phyloP scores from a whole-genome alignment of 768 basidiomycete species.

The Hericium coralloides region DNA sequence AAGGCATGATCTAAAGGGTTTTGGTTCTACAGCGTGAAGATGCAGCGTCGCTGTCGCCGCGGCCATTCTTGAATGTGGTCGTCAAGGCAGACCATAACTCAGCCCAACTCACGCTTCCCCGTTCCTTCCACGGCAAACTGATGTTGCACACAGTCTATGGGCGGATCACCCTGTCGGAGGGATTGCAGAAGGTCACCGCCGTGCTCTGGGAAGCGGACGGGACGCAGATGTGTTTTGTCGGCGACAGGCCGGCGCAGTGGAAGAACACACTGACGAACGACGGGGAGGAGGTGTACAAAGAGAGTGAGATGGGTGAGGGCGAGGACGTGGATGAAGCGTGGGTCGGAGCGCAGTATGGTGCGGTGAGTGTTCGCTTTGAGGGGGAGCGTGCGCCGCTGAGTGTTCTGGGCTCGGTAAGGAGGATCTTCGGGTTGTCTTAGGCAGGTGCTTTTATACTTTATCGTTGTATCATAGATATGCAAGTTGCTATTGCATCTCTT shows the following conservation, averaged over 20 bases:
- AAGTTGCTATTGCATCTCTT: too few relatives aligned
- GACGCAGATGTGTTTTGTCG: slow-evolving; percentile 7
- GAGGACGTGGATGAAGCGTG: not conserved
- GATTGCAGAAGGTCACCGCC: not conserved
- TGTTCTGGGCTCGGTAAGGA: too few relatives aligned
- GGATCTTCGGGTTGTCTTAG: too few relatives aligned
- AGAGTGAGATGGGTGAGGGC: not conserved
- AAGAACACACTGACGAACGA: slow-evolving; percentile 1
- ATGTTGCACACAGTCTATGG: slow-evolving; percentile 7
- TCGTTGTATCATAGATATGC: too few relatives aligned
- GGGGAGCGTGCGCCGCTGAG: not conserved
- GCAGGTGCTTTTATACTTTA: too few relatives aligned
- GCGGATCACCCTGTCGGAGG: slow-evolving; percentile 3
- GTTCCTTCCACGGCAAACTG: slow-evolving; percentile 11
- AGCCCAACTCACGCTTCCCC: slow-evolving; percentile 3
- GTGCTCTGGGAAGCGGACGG: slow-evolving; percentile 4
- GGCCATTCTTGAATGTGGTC: slow-evolving; percentile 9
- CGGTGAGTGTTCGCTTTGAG: not conserved
- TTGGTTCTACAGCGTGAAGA: not conserved
- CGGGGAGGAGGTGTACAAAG: slow-evolving; percentile 4
- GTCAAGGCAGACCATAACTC: slow-evolving; percentile 1
- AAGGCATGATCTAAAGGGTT: not conserved
- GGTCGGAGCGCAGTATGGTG: not conserved
- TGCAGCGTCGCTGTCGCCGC: slow-evolving; percentile 4
- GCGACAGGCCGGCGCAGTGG: slow-evolving; percentile 9